phyloP scores from a whole-genome alignment of 441 rosid species.

The Populus hybrid region DNA sequence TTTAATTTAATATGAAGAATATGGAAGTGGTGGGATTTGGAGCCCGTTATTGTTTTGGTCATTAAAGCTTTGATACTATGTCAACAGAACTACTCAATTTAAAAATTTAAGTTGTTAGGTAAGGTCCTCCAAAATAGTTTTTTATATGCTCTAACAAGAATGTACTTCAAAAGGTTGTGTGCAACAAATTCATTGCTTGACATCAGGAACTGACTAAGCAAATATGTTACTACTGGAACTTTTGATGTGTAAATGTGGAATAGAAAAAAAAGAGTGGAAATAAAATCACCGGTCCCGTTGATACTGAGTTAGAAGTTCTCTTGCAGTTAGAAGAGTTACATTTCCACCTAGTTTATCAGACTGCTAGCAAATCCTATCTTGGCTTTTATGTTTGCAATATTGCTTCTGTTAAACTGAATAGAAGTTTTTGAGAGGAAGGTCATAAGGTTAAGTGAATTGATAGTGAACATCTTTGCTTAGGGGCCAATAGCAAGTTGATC shows the following conservation, averaged over 20 bases:
- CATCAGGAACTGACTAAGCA: no score
- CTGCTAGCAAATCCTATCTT: neutral
- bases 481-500: neutral
- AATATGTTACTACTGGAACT: no score
- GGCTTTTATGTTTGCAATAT: neutral
- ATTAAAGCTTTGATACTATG: no score
- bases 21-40: neutral
- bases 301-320: neutral
- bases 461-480: neutral
- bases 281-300: neutral
- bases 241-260: no score
- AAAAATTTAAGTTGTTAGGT: no score
- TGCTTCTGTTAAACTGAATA: neutral
- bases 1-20: neutral
- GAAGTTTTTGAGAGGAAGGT: neutral
- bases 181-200: no score
- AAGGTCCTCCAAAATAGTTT: no score
- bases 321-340: neutral
- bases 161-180: no score
- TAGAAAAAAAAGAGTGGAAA: no score
- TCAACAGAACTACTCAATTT: no score
- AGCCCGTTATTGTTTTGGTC: neutral
- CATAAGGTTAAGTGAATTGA: neutral
- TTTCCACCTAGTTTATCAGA: conserved; percentile 3
- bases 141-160: no score